These are phyloP conservation scores for Wickerhamomyces rabaulensis DNA, from an alignment of 805 yeast species.

Conservation along the genomic window DNA sequence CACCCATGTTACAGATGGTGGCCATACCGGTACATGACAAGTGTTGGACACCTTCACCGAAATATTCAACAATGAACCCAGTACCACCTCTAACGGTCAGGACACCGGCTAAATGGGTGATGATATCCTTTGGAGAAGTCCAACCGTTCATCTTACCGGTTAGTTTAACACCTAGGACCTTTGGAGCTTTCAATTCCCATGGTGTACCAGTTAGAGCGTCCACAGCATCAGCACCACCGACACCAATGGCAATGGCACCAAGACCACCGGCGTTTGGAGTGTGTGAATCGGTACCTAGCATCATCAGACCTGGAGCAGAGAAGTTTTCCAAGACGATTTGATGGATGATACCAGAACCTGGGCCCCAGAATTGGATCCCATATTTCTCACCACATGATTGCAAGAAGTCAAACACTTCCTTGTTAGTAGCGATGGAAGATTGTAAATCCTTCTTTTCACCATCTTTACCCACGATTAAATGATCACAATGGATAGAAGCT, in stretches of 20 bases:
- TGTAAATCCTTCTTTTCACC: conserved; percentile 84
- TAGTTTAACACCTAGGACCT: conserved; percentile 86
- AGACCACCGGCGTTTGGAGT: conserved; percentile 99
- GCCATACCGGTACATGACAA: conserved; percentile 99
- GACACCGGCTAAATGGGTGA: conserved; percentile 85
- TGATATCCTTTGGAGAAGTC: conserved; percentile 97
- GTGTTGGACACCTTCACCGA: conserved; percentile 87
- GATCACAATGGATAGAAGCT: conserved; percentile 96
- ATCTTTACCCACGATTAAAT: conserved; percentile 92
- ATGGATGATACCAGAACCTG: conserved; percentile 98
- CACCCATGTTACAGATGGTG: conserved; percentile 99
- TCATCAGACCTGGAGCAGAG: conserved; percentile 93
- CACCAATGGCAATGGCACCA: conserved; percentile 98
- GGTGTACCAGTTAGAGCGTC: conserved; percentile 96
- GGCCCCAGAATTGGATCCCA: conserved; percentile 98
- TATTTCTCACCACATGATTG: conserved; percentile 90
- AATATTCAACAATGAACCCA: conserved; percentile 92
- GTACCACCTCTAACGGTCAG: conserved; percentile 98
- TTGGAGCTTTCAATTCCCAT: conserved; percentile 98
- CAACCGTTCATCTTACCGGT: conserved; percentile 88
- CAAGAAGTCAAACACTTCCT: conserved; percentile 93
- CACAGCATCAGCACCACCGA: conserved; percentile 99
- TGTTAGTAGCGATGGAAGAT: conserved; percentile 77
- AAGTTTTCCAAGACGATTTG: conserved; percentile 96
- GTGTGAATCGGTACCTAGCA: conserved; percentile 98